Evolutionary conservation across 2,329 filamentous ascomycete species (phyloP).

Genomic region (Leptographium radiaticola): DNA sequence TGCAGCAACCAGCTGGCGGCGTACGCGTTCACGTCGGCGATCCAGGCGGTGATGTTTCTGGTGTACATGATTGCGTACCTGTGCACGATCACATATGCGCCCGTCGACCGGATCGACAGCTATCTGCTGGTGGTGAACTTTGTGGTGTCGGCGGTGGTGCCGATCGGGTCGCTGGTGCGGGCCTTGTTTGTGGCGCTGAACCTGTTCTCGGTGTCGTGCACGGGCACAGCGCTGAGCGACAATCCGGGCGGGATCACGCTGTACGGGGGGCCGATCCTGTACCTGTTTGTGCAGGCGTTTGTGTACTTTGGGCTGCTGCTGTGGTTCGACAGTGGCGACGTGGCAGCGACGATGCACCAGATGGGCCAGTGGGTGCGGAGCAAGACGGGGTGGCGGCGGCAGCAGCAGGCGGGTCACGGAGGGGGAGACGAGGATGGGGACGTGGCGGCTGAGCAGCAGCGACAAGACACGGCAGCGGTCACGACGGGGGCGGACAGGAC

Average conservation of each 20-base stretch:
- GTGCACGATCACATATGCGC: conserved; percentile 60
- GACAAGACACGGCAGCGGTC: conserved; percentile 11
- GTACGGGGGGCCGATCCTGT: conserved; percentile 77
- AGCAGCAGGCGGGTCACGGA: conserved; percentile 12
- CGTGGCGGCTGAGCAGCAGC: neutral
- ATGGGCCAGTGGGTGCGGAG: conserved; percentile 1
- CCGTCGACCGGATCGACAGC: conserved; percentile 53
- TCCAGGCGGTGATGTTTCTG: conserved; percentile 60
- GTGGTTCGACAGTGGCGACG: conserved; percentile 67
- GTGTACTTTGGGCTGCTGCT: conserved; percentile 60
- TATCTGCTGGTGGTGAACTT: conserved; percentile 61
- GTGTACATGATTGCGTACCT: conserved; percentile 61
- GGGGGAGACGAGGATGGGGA: neutral
- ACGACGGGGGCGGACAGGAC: conserved; percentile 8
- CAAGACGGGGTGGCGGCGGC: conserved; percentile 11
- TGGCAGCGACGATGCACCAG: conserved; percentile 32
- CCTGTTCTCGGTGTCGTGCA: conserved; percentile 69
- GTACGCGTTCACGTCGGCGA: conserved; percentile 70
- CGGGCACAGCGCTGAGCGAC: conserved; percentile 44
- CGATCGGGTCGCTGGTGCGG: conserved; percentile 62
- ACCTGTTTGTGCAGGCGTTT: conserved; percentile 62
- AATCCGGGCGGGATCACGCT: conserved; percentile 59
- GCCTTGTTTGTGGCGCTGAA: conserved; percentile 69
- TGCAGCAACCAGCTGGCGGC: conserved; percentile 67
- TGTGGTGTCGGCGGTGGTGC: conserved; percentile 58